Conservation (phyloP, 768 basidiomycete species). For the Suillus placidus region DNA sequence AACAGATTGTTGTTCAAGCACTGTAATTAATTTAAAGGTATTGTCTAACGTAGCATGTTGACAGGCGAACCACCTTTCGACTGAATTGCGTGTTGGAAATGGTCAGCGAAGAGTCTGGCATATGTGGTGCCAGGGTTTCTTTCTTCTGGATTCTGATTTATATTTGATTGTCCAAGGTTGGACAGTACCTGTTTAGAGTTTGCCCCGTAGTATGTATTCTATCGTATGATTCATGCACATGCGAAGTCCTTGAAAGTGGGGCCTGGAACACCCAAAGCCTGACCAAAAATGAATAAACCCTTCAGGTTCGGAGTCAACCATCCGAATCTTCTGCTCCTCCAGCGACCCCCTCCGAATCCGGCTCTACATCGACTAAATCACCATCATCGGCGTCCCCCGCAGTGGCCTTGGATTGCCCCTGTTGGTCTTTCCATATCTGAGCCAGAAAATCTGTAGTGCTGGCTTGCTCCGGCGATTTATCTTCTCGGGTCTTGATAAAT, state of each 20-base stretch:
- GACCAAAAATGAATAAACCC: background rate
- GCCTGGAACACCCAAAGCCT: background rate
- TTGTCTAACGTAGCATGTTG: background rate
- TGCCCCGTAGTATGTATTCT: background rate
- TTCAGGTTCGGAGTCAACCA: slow-evolving; percentile 4
- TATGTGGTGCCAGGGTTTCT: background rate
- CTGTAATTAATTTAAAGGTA: background rate
- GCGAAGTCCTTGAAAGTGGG: background rate
- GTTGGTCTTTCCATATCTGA: slow-evolving; percentile 68
- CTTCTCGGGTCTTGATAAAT: slow-evolving; percentile 73
- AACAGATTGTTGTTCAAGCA: background rate
- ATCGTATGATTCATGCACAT: background rate
- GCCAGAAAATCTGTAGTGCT: slow-evolving; percentile 73
- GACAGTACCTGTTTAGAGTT: background rate
- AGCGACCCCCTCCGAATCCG: slow-evolving; percentile 30
- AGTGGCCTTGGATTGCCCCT: slow-evolving; percentile 36
- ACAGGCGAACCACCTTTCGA: background rate
- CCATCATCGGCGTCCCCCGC: slow-evolving; percentile 53
- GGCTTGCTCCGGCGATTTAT: slow-evolving; percentile 74
- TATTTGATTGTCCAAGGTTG: background rate
- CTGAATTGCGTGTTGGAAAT: background rate
- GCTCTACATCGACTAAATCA: slow-evolving; percentile 60
- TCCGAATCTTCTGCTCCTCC: slow-evolving; percentile 33
- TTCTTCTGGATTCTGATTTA: background rate
- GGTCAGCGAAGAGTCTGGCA: background rate